phyloP scores from a whole-genome alignment of 352 stramenopile species.

The Globisporangium apiculatum region DNA sequence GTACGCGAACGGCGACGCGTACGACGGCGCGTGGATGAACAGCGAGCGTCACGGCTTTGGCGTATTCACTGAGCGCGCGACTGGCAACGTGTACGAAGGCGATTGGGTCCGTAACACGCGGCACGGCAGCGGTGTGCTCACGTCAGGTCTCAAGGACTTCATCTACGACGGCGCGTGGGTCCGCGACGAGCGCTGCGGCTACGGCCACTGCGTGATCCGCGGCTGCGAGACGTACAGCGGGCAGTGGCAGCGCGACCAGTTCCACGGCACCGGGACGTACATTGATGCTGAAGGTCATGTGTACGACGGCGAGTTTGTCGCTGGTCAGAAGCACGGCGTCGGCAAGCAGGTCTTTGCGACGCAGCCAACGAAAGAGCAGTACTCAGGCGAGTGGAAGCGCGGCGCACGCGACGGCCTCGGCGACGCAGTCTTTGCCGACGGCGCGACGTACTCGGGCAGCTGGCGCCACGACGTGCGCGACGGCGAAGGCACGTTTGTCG shows the following conservation, averaged over 20 bases:
- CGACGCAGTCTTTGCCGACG: constrained; percentile 40
- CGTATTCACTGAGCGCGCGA: constrained; percentile 51
- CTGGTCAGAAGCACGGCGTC: constrained; percentile 70
- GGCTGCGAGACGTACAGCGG: constrained; percentile 72
- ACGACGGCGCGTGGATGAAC: constrained; percentile 59
- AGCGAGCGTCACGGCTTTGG: constrained; percentile 43
- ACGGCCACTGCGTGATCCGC: constrained; percentile 72
- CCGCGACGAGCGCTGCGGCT: constrained; percentile 44
- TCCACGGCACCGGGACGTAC: constrained; percentile 72
- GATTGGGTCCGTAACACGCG: constrained; percentile 52
- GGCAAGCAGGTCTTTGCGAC: constrained; percentile 33
- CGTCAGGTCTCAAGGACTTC: constrained; percentile 66
- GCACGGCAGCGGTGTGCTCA: constrained; percentile 60
- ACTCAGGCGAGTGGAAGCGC: constrained; percentile 56
- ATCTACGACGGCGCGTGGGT: constrained; percentile 79
- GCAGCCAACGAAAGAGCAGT: constrained; percentile 28
- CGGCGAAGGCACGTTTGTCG: constrained; percentile 52
- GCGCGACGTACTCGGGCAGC: constrained; percentile 49
- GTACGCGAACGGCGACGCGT: constrained; percentile 65
- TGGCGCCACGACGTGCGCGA: constrained; percentile 48
- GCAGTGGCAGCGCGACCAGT: constrained; percentile 62
- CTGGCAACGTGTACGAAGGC: constrained; percentile 66
- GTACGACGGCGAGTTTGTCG: constrained; percentile 77
- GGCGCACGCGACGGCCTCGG: constrained; percentile 52
- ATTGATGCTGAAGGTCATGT: constrained; percentile 74